These are phyloP conservation scores for Aegilops tauschii DNA, from an alignment of 176 grass and related monocot species.

Conservation along the genomic window DNA sequence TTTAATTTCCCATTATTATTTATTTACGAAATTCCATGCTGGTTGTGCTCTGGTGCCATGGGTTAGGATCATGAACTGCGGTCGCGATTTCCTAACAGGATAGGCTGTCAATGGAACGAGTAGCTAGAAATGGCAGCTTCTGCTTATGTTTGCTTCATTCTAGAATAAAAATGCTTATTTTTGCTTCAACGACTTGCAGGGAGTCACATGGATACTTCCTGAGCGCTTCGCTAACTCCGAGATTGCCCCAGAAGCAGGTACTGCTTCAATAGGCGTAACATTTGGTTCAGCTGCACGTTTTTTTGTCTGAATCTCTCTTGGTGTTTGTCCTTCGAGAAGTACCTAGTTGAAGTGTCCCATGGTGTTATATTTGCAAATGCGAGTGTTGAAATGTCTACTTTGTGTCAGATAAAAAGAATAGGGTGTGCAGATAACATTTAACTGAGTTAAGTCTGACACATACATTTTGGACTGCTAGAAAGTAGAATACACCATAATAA, in stretches of 20 bases:
- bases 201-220: conserved; percentile 85
- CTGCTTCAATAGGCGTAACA: conserved; percentile 3
- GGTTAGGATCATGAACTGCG: neutral
- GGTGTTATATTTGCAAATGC: neutral
- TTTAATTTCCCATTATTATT: neutral
- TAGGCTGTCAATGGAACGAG: neutral
- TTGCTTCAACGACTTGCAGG: conserved; percentile 39
- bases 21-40: neutral
- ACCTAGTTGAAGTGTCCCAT: neutral
- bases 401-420: conserved; percentile 3
- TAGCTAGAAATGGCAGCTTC: neutral
- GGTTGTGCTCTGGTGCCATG: neutral
- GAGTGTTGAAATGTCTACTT: neutral
- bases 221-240: conserved; percentile 95
- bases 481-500: neutral
- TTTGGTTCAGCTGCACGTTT: neutral
- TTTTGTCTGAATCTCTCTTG: neutral
- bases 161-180: neutral
- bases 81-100: neutral
- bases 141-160: neutral
- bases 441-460: neutral
- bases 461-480: neutral
- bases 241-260: conserved; percentile 95
- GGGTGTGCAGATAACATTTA: neutral
- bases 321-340: neutral